Percentiles rank a stretch among this genome's conserved stretches.
phyloP scores from a whole-genome alignment of 2,329 filamentous ascomycete species.

The Ophiostoma pallidulum region DNA sequence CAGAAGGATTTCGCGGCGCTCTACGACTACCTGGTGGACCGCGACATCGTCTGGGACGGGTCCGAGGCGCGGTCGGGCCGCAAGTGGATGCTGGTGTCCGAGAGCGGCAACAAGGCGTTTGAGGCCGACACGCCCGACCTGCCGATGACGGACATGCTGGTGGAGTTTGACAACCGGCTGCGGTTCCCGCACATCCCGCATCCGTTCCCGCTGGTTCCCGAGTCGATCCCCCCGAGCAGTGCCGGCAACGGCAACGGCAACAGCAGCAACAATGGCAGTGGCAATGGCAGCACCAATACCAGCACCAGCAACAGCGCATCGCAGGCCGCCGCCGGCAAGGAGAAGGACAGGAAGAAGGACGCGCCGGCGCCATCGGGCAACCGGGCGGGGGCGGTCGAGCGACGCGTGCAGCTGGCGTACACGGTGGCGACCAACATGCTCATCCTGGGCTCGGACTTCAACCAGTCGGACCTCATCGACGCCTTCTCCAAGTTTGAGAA shows the following conservation, averaged over 20 bases:
- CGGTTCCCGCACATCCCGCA: slow-evolving; percentile 58
- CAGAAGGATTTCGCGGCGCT: slow-evolving; percentile 58
- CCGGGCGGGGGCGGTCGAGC: slow-evolving; percentile 30
- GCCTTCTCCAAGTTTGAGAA: slow-evolving; percentile 49
- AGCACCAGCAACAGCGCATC: no score
- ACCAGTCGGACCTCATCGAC: slow-evolving; percentile 45
- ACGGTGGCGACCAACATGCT: slow-evolving; percentile 52
- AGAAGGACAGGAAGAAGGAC: slow-evolving; percentile 18
- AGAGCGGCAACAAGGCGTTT: slow-evolving; percentile 35
- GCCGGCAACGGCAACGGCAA: slow-evolving; percentile 17
- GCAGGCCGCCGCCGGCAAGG: slow-evolving; percentile 13
- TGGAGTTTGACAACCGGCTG: slow-evolving; percentile 54
- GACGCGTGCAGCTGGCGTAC: slow-evolving; percentile 46
- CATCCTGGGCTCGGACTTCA: slow-evolving; percentile 42
- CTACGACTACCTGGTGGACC: slow-evolving; percentile 62
- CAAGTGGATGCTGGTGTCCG: slow-evolving; percentile 54
- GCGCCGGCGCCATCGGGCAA: slow-evolving; percentile 16
- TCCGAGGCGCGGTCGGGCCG: slow-evolving; percentile 50
- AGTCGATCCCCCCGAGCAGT: slow-evolving; percentile 31
- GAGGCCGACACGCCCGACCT: slow-evolving; percentile 43
- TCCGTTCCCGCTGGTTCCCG: slow-evolving; percentile 56
- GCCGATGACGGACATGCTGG: slow-evolving; percentile 57
- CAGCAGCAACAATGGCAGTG: slow-evolving; percentile 16
- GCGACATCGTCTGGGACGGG: slow-evolving; percentile 56
- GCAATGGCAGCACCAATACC: no score